phyloP scores from a whole-genome alignment of 1,284 basidiomycete species.

The Trametes polyzona region DNA sequence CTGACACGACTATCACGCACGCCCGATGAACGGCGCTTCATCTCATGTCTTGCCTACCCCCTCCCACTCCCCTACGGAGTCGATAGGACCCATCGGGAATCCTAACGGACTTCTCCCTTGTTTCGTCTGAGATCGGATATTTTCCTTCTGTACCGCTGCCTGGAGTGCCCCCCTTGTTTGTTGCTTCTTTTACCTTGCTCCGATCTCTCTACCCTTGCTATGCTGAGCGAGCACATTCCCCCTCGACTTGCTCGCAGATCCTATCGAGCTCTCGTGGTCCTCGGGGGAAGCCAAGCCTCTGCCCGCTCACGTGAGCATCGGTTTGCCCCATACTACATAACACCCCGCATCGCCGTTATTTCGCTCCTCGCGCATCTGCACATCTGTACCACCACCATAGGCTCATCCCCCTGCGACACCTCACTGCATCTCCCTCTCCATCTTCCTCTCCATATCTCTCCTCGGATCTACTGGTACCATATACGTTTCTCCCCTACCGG shows the following conservation, averaged over 20 bases:
- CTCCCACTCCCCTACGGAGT: neutral
- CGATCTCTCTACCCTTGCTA: neutral
- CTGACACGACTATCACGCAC: conserved; percentile 31
- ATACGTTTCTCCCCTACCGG: neutral
- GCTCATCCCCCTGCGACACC: conserved; percentile 20
- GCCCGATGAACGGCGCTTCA: conserved; percentile 7
- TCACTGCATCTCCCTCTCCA: neutral
- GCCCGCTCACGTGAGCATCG: neutral
- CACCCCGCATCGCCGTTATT: neutral
- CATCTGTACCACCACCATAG: conserved; percentile 21
- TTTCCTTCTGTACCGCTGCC: neutral
- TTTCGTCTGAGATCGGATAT: neutral
- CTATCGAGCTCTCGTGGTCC: neutral
- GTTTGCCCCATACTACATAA: neutral
- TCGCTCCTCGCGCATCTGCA: conserved; percentile 3
- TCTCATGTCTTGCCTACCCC: neutral
- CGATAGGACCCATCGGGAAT: conserved; percentile 2
- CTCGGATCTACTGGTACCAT: conserved; percentile 4
- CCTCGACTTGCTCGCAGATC: neutral
- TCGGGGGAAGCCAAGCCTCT: neutral
- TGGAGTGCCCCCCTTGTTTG: neutral
- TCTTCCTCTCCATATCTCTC: neutral
- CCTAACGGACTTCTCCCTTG: neutral
- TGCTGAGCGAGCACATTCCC: neutral
- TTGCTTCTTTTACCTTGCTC: neutral